Evolutionary conservation across 2,329 filamentous ascomycete species (phyloP), one percentile per base, ranked within the genome.

Genomic region (Fusarium verrucosum): DNA sequence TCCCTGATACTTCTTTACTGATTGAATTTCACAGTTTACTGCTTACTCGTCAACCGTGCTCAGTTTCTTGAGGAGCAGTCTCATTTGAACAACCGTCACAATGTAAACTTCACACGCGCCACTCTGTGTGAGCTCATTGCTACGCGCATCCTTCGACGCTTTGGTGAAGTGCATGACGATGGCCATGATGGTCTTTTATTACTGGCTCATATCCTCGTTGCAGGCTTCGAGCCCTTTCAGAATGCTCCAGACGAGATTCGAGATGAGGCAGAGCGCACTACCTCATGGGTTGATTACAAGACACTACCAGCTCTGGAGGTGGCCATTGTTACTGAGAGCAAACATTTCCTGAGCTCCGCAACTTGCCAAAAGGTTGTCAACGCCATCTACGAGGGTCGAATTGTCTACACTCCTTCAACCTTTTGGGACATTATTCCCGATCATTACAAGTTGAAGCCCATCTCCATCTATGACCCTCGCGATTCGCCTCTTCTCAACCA

Each of bases 401-500:
- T 96, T 60, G 88, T 93, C 32, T 95, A 95, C 73, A 94, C 92
- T 2, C 92, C 92, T 0, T 92, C 89, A 1, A 88, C 88, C 0
- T 93, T 92, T 73, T 87, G 94, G 74, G 90, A 95, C 75, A 90
- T 96, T 57, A 87, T 96, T 43, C 92, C 92, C 1, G 92, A 95
- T 74, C 88, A 90, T 69, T 96, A 95, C 81, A 95, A 95, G 78
- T 85, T 90, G 71, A 91, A 91, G 68, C 91, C 91, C 3, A 94
- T 95, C 51, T 89, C 90, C 9, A 79, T 95, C 1, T 95, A 95
- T 74, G 89, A 94, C 70, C 92, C 92, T 2, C 81, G 89, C 16
- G 86, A 88, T 64, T 91, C 89, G 7, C 90, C 91, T 2, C 73
- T 94, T 23, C 82, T 96, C 20, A 94, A 96, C 70, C 92, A 96